A percentile compares a stretch with the other conserved stretches of the same genome.
phyloP scores from a whole-genome alignment of 768 basidiomycete genomes.

The Lactarius hatsudake region DNA sequence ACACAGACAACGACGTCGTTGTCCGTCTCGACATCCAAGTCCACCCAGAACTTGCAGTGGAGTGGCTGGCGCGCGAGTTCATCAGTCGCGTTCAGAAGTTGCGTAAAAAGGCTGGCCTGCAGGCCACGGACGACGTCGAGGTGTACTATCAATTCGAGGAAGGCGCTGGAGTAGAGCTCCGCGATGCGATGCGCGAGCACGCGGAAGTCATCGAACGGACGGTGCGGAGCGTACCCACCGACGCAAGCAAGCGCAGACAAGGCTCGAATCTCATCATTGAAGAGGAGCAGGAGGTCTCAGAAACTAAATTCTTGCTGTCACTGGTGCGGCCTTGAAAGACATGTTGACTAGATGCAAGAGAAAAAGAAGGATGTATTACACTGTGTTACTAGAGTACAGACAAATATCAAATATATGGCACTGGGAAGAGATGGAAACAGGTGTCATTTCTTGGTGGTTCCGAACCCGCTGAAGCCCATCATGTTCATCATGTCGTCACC shows the following conservation, averaged over 20 bases:
- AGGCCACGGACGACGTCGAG: slow-evolving; percentile 91
- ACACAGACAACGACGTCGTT: slow-evolving; percentile 94
- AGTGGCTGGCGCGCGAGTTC: slow-evolving; percentile 87
- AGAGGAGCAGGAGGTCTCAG: slow-evolving; percentile 85
- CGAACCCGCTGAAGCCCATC: slow-evolving; percentile 94
- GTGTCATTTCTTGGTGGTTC: slow-evolving; percentile 72
- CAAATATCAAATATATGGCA: slow-evolving; percentile 24
- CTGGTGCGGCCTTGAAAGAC: slow-evolving; percentile 51
- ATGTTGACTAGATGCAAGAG: background rate
- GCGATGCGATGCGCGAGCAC: slow-evolving; percentile 62
- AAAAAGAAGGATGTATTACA: slow-evolving; percentile 33
- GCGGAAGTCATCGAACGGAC: slow-evolving; percentile 69
- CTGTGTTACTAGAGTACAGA: slow-evolving; percentile 34
- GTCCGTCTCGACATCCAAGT: slow-evolving; percentile 87
- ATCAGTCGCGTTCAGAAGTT: slow-evolving; percentile 93
- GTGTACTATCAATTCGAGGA: slow-evolving; percentile 81
- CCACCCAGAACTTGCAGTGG: slow-evolving; percentile 80
- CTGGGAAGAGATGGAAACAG: background rate
- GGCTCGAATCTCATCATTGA: slow-evolving; percentile 59
- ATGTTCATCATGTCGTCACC: slow-evolving; percentile 70
- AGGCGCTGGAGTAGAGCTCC: slow-evolving; percentile 60
- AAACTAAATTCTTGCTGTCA: slow-evolving; percentile 71
- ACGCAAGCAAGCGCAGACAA: slow-evolving; percentile 51
- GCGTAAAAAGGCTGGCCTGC: slow-evolving; percentile 92
- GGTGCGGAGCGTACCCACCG: slow-evolving; percentile 66